Evolutionary conservation across 2,329 filamentous ascomycete species (phyloP).

Genomic region (Westerdykella ornata): DNA sequence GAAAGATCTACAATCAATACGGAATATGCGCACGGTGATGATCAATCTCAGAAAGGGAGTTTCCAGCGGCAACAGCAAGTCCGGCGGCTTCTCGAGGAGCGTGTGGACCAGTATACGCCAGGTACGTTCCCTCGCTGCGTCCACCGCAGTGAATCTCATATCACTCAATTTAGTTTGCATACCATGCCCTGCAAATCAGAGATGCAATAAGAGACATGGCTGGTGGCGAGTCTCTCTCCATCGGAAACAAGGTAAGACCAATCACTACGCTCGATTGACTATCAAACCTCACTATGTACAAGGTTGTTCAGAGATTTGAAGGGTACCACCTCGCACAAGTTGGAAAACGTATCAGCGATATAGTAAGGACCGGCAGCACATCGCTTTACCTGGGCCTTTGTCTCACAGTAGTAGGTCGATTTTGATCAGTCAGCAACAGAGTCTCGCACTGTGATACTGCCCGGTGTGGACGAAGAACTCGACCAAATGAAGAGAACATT

Average conservation of each 20-base stretch:
- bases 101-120: slow-evolving; percentile 66
- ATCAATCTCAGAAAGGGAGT: slow-evolving; percentile 70
- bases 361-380: slow-evolving; percentile 36
- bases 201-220: slow-evolving; percentile 55
- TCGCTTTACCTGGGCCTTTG: not conserved
- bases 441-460: slow-evolving; percentile 64
- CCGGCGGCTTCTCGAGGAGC: slow-evolving; percentile 54
- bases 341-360: slow-evolving; percentile 63
- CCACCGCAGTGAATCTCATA: not conserved
- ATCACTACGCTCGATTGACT: too few relatives aligned
- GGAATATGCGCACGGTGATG: slow-evolving; percentile 65
- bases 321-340: slow-evolving; percentile 55
- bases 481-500: slow-evolving; percentile 74
- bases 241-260: slow-evolving; percentile 49
- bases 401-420: slow-evolving; percentile 52
- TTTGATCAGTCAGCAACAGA: slow-evolving; percentile 69
- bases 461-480: slow-evolving; percentile 65
- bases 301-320: slow-evolving; percentile 57
- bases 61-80: slow-evolving; percentile 47
- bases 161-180: slow-evolving; percentile 54
- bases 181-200: slow-evolving; percentile 61
- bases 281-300: not conserved
- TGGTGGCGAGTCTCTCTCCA: slow-evolving; percentile 47
- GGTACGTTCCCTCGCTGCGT: slow-evolving; percentile 26
- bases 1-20: slow-evolving; percentile 61